These are phyloP conservation scores for Cryptosporidium parvum DNA, from an alignment of 169 alveolate genomes.

Conservation along the genomic window DNA sequence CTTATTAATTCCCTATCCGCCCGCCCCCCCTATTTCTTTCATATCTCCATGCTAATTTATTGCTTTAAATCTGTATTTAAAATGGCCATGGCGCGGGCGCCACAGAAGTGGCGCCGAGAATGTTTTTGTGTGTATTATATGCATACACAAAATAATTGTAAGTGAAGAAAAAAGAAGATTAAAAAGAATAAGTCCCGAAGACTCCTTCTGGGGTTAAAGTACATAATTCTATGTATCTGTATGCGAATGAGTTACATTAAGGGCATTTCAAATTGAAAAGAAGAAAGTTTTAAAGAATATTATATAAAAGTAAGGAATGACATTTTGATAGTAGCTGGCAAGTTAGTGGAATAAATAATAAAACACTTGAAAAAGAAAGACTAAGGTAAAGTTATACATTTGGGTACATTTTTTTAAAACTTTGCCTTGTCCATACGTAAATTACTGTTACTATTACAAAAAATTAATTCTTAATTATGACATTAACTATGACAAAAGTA, in stretches of 20 bases:
- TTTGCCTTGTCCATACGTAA: not conserved
- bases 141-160: conserved; percentile 23
- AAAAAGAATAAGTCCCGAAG: not conserved
- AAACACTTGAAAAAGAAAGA: not conserved
- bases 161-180: not conserved
- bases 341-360: not conserved
- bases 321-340: not conserved
- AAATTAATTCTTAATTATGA: not conserved
- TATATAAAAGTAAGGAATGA: conserved; percentile 1
- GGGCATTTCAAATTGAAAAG: not conserved
- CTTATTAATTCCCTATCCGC: not conserved
- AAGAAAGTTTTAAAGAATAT: not conserved
- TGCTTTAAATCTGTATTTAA: not conserved
- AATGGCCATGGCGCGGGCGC: not conserved
- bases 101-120: conserved; percentile 17
- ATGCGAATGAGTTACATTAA: not conserved
- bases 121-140: not conserved
- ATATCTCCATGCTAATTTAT: not conserved
- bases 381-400: not conserved
- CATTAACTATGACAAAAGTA: not conserved
- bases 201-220: not conserved
- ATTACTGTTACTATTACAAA: not conserved
- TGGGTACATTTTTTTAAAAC: too few species aligned
- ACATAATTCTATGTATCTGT: not conserved
- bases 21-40: not conserved